phyloP scores from a whole-genome alignment of 495 filamentous ascomycete species.

The Bacidia rubella region DNA sequence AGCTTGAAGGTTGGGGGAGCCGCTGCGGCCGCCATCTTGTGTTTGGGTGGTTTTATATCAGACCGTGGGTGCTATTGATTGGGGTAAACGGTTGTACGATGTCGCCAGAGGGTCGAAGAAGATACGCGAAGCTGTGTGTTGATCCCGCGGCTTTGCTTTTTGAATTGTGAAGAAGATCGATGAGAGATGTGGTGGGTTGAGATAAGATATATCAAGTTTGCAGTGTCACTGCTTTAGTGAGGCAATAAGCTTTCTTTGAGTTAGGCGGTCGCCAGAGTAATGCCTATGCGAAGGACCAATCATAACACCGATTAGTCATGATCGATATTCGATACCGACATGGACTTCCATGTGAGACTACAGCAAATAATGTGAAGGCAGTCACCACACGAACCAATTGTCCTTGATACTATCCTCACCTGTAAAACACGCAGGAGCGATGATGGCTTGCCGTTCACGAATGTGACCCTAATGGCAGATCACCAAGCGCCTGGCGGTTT shows the following conservation, averaged over 20 bases:
- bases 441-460: neutral
- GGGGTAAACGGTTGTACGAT: neutral
- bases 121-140: neutral
- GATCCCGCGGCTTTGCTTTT: neutral
- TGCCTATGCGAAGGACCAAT: no score
- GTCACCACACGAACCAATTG: no score
- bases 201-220: neutral
- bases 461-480: neutral
- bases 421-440: no score
- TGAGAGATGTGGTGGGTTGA: neutral
- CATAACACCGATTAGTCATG: neutral
- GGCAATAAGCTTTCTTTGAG: neutral
- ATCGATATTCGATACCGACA: no score
- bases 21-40: conserved; percentile 49
- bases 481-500: conserved; percentile 36
- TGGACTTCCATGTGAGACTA: no score
- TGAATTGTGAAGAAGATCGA: neutral
- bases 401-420: no score
- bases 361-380: no score
- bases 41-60: neutral
- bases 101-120: neutral
- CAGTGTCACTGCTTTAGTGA: neutral
- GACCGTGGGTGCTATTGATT: neutral
- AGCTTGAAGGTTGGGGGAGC: conserved; percentile 87
- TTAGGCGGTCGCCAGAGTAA: neutral